Conservation (phyloP, 257 asterid genomes). For the Lavandula angustifolia region DNA sequence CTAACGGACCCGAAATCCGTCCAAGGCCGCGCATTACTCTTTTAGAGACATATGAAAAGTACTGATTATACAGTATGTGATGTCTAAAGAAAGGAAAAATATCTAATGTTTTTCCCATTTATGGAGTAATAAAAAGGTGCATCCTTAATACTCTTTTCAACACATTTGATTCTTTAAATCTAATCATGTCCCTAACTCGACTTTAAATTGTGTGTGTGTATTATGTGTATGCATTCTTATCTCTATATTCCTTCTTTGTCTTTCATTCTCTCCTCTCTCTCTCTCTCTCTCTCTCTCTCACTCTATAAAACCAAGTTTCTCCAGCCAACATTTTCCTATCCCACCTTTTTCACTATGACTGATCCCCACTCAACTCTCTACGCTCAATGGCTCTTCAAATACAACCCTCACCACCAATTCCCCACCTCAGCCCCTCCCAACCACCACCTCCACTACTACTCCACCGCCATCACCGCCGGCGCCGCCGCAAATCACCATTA, state of each 20-base stretch:
- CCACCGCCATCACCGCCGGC: conserved; percentile 11
- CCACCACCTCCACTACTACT: conserved; percentile 24
- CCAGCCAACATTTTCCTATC: conserved; percentile 36
- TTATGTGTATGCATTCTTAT: not conserved
- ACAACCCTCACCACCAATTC: conserved; percentile 39
- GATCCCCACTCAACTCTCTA: conserved; percentile 60
- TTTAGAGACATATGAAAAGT: too few relatives aligned
- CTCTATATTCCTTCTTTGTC: conserved; percentile 14
- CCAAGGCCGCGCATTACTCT: too few relatives aligned
- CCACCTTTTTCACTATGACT: conserved; percentile 46
- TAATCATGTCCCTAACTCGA: conserved; percentile 33
- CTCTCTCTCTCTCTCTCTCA: conserved; percentile 36
- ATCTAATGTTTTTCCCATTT: conserved; percentile 20
- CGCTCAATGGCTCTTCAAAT: conserved; percentile 50
- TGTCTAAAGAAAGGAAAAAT: not conserved
- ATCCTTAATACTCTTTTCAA: conserved; percentile 28
- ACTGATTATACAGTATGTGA: too few relatives aligned
- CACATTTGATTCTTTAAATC: conserved; percentile 34
- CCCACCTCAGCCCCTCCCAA: conserved; percentile 35
- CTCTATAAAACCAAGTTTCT: conserved; percentile 41
- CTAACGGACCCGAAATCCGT: too few relatives aligned
- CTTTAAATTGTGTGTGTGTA: conserved; percentile 28
- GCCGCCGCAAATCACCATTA: not conserved
- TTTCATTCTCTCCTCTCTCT: not conserved
- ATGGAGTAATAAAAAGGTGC: conserved; percentile 31